Evolutionary conservation across 176 grass and related monocot genomes (phyloP), one percentile per base, ranked within the genome.

Genomic region (Rhipidocladum racemiflorum): DNA sequence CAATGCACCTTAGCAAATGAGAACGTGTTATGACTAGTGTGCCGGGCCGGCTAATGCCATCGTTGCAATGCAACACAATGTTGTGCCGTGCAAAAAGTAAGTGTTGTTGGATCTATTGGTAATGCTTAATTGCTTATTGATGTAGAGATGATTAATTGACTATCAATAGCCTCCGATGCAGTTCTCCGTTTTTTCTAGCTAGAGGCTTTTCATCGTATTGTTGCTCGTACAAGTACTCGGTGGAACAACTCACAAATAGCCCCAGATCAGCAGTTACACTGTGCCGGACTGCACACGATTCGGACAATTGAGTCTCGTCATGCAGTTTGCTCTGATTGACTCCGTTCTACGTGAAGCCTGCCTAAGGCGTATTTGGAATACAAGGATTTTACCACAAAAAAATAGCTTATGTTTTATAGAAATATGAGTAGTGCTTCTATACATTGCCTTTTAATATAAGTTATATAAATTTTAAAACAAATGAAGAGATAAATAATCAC

Each of bases 161-260:
- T n/a, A 73, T 35, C 44, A 83, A 39, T 65, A 64, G 70, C 70
- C 70, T 61, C 81, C 70, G 45, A 27, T 54, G 32, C 23, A 63
- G 70, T 38, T 75, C 59, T 5, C 7, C 43, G 23, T 60, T 39
- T 25, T 82, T 50, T 15, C 0, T 42, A 69, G 17, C 36, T 68
- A 11, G 2, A 25, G 55, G 55, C n/a, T 59, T n/a, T 9, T 24
- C 13, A 46, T 46, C 44, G 4, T 46, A 46, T 46, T 46, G 13
- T 15, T 45, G 44, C 44, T 46, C 3, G 44, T 46, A 14, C 44
- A 4, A 14, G 13, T 46, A 14, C 44, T 4, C 44, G 1, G 14
- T 6, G 1, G 48, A 51, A 51, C 48, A 18, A 51, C 48, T 6
- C 48, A 51, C 17, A 51, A 49, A 20, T 7, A 18, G 17, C 17